These are phyloP conservation scores for Capronia americana DNA, from an alignment of 2,329 filamentous ascomycete genomes.

Conservation along the genomic window DNA sequence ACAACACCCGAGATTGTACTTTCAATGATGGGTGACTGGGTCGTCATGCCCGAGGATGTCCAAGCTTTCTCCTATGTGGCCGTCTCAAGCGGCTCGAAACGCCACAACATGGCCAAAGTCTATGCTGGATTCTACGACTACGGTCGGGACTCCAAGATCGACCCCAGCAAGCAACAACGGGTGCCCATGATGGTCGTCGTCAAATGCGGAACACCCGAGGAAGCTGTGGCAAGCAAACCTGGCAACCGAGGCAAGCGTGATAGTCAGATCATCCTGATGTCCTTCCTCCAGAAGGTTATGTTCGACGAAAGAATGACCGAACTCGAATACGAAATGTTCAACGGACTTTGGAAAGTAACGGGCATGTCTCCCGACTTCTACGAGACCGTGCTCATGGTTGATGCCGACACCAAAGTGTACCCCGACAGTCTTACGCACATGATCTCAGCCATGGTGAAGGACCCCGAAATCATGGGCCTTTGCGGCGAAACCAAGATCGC, in stretches of 20 bases:
- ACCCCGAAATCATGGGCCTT: slow-evolving; percentile 98
- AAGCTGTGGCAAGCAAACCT: slow-evolving; percentile 80
- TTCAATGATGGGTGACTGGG: slow-evolving; percentile 92
- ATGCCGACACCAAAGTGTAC: slow-evolving; percentile 99
- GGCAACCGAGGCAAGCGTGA: slow-evolving; percentile 98
- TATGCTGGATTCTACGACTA: slow-evolving; percentile 99
- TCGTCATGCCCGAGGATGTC: slow-evolving; percentile 79
- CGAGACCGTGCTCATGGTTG: slow-evolving; percentile 97
- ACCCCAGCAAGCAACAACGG: slow-evolving; percentile 86
- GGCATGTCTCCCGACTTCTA: slow-evolving; percentile 98
- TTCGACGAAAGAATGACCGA: slow-evolving; percentile 99
- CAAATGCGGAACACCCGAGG: slow-evolving; percentile 92
- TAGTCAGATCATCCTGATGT: slow-evolving; percentile 99
- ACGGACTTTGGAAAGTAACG: slow-evolving; percentile 97
- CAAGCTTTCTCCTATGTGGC: slow-evolving; percentile 94
- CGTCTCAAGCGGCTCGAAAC: slow-evolving; percentile 91
- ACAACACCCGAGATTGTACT: slow-evolving; percentile 91
- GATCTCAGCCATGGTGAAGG: slow-evolving; percentile 98
- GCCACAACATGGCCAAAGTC: slow-evolving; percentile 99
- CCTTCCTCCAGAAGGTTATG: slow-evolving; percentile 99
- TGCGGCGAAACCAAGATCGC: slow-evolving; percentile 99
- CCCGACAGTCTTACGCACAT: slow-evolving; percentile 98
- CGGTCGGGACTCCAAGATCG: slow-evolving; percentile 78
- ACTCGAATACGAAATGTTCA: slow-evolving; percentile 99
- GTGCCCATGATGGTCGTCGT: slow-evolving; percentile 97